Evolutionary conservation across 805 yeast genomes (phyloP).

Genomic region (Tetrapisispora arboricola): DNA sequence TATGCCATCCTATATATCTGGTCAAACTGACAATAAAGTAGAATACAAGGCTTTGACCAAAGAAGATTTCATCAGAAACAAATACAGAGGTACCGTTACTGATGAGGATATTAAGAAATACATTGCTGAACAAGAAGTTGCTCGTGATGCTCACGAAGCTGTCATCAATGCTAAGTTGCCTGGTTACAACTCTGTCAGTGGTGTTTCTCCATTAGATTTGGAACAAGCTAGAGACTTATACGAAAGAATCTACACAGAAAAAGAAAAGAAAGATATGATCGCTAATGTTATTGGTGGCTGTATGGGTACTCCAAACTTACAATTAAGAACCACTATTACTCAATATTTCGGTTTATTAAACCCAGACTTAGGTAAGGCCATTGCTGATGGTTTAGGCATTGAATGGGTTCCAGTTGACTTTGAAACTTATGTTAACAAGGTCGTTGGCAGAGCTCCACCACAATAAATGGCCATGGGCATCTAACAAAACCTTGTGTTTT

Average conservation of each 20-base stretch:
- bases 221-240: constrained; percentile 40
- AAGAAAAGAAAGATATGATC: constrained; percentile 28
- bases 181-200: constrained; percentile 31
- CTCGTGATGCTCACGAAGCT: constrained; percentile 29
- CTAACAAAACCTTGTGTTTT: neutral
- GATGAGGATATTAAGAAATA: constrained; percentile 19
- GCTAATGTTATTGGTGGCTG: constrained; percentile 34
- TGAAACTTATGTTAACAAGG: constrained; percentile 27
- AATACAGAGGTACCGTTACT: constrained; percentile 29
- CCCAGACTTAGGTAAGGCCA: constrained; percentile 30
- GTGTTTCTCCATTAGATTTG: constrained; percentile 35
- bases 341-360: constrained; percentile 36
- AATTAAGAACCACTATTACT: constrained; percentile 31
- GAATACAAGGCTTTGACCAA: constrained; percentile 12
- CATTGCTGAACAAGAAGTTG: constrained; percentile 24
- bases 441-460: constrained; percentile 20
- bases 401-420: constrained; percentile 28
- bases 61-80: constrained; percentile 14
- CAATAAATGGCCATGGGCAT: neutral
- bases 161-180: constrained; percentile 30
- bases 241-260: constrained; percentile 30
- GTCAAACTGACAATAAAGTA: constrained; percentile 17
- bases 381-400: constrained; percentile 36
- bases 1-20: constrained; percentile 44
- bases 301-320: constrained; percentile 22